Evolutionary conservation across 108 stramenopile genomes (phyloP).

Genomic region (Bacterosira constricta): DNA sequence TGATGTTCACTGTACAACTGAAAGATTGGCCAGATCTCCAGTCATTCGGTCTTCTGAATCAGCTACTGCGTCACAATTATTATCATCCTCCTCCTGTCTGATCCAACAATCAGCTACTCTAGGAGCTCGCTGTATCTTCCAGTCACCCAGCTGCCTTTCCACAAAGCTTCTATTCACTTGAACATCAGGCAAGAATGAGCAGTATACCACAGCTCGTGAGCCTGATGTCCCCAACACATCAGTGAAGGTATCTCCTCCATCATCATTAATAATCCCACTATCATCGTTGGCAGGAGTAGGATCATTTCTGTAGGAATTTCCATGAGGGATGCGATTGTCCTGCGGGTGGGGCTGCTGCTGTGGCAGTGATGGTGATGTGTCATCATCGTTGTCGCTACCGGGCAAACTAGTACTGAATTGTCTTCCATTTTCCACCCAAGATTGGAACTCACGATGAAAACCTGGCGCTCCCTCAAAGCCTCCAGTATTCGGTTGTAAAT

Average conservation of each 20-base stretch:
- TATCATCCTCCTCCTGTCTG: constrained; percentile 22
- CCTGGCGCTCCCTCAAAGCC: constrained; percentile 92
- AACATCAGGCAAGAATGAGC: constrained; percentile 87
- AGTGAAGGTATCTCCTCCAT: not conserved
- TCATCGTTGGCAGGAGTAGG: constrained; percentile 2
- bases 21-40: too few species aligned
- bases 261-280: not conserved
- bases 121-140: constrained; percentile 23
- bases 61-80: too few species aligned
- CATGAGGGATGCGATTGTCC: constrained; percentile 93
- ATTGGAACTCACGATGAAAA: constrained; percentile 91
- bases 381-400: too few species aligned
- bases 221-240: constrained; percentile 7
- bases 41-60: too few species aligned
- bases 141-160: constrained; percentile 69
- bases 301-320: constrained; percentile 80
- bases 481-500: constrained; percentile 70
- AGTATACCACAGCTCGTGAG: constrained; percentile 85
- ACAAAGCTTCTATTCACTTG: constrained; percentile 76
- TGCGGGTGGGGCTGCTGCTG: too few species aligned
- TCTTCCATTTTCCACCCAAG: too few species aligned
- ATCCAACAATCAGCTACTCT: constrained; percentile 53
- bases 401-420: too few species aligned
- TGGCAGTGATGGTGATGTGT: not conserved
- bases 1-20: too few species aligned